Base-by-base conservation (phyloP, 73 alveolate genomes). In the Urostyla sp. region DNA sequence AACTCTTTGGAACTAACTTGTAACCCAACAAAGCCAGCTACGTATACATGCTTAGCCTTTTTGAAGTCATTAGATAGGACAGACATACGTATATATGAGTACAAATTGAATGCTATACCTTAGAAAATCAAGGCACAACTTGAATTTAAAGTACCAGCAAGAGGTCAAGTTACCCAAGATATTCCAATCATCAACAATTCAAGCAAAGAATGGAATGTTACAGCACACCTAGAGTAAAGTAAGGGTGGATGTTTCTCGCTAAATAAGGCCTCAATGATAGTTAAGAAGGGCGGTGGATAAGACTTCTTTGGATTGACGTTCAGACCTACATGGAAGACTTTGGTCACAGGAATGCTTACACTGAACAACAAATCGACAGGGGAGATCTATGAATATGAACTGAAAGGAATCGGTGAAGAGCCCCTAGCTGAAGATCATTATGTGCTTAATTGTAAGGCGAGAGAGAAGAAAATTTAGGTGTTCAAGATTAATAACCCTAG, bases 361-460 rank as follows among this genome's bases (percentile, higher is more conserved):
- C 87, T 97, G 49, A 90, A 78, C 67, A 95, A 95, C 74, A 91
- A 89, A 51, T 80, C 72, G 16, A 97, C 99, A 0, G 90, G 94
- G 27, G 99, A 97, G 87, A 88, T 90, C 44, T 97, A 94, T 85
- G 98, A 95, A 74, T 97, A 95, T 80, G 97, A 95, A 36, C 87
- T 97, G 36, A 91, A 90, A 63, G 99, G 99, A 4, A 91, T 89
- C 59, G 99, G 98, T 0, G 99, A 97, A 83, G 99, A 97, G 72
- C 99, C 99, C 21, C 85, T 94, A 21, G 99, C 99, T 24, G 99
- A 97, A 80, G 99, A 96, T 46, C 98, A 97, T 58, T 94, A 94
- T 15, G 98, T 94, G 31, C 81, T 97, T 16, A 87, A 83, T 74
- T 94, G 98, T 89, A 92, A 95, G 60, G 99, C 98, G 0, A 93